Percentiles rank a stretch among this genome's conserved stretches.
phyloP scores from a whole-genome alignment of 2,329 filamentous ascomycete genomes.

The Plenodomus tracheiphilus region DNA sequence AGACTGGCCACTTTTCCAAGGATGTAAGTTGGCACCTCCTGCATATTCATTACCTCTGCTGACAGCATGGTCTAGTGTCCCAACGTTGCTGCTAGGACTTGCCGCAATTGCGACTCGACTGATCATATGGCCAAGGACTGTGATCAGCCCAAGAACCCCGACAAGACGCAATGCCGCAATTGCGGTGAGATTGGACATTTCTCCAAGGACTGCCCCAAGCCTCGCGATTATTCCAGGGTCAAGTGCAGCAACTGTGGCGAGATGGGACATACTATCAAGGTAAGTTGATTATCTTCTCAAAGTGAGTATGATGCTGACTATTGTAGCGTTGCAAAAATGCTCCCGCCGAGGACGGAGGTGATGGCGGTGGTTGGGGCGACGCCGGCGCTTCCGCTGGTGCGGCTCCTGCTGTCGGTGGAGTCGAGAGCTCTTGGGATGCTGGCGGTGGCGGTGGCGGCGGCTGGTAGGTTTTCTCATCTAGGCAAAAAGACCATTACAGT shows the following conservation, averaged over 20 bases:
- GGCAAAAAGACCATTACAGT: too few species aligned
- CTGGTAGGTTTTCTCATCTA: too few species aligned
- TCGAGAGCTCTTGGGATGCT: slow-evolving; percentile 21
- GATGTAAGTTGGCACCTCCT: slow-evolving; percentile 23
- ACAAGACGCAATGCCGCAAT: slow-evolving; percentile 58
- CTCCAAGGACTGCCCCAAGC: slow-evolving; percentile 60
- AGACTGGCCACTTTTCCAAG: slow-evolving; percentile 49
- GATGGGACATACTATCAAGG: slow-evolving; percentile 40
- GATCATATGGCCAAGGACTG: slow-evolving; percentile 45
- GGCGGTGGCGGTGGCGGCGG: slow-evolving; percentile 10
- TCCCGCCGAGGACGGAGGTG: slow-evolving; percentile 22
- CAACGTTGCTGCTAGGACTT: slow-evolving; percentile 36
- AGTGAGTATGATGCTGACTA: slow-evolving; percentile 8
- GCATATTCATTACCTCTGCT: slow-evolving; percentile 9
- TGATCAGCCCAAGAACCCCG: slow-evolving; percentile 41
- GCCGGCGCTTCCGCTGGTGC: slow-evolving; percentile 11
- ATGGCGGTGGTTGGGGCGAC: slow-evolving; percentile 16
- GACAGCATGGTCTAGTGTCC: slow-evolving; percentile 31
- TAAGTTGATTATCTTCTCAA: slow-evolving; percentile 3
- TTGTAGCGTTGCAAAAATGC: slow-evolving; percentile 38
- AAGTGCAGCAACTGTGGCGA: slow-evolving; percentile 54
- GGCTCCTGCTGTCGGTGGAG: slow-evolving; percentile 13
- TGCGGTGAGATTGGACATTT: slow-evolving; percentile 68
- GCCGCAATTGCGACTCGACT: slow-evolving; percentile 43
- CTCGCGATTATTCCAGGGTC: slow-evolving; percentile 55